A percentile compares a stretch with the other conserved stretches of the same genome.
These are phyloP conservation scores for Alnus glutinosa DNA, from an alignment of 306 rosid species.

Conservation along the genomic window DNA sequence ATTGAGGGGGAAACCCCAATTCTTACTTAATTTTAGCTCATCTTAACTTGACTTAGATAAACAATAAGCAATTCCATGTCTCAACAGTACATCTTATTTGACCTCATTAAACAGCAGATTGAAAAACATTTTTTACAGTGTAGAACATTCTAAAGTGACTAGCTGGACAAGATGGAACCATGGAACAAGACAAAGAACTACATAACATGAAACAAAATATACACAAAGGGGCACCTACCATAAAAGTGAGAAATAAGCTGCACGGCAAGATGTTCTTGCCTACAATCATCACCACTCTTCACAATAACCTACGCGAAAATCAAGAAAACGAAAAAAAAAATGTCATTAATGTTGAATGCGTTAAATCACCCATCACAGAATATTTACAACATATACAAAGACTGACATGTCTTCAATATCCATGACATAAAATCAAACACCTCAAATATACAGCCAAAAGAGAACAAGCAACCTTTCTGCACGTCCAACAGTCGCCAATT, in stretches of 20 bases:
- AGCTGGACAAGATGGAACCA: slow-evolving; percentile 10
- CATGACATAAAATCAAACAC: slow-evolving; percentile 11
- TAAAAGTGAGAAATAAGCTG: slow-evolving; percentile 98
- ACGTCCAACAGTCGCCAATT: slow-evolving; percentile 3
- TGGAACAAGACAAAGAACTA: slow-evolving; percentile 12
- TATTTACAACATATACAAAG: slow-evolving; percentile 15
- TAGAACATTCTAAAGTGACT: slow-evolving; percentile 7
- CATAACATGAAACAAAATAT: slow-evolving; percentile 12
- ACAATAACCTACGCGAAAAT: slow-evolving; percentile 70
- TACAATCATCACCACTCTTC: slow-evolving; percentile 99
- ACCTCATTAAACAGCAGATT: slow-evolving; percentile 4
- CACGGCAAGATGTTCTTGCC: slow-evolving; percentile 99
- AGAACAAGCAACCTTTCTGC: slow-evolving; percentile 13
- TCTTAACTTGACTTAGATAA: slow-evolving; percentile 4
- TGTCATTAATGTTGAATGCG: slow-evolving; percentile 20
- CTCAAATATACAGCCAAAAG: neutral
- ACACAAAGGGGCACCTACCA: slow-evolving; percentile 49
- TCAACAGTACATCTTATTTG: slow-evolving; percentile 13
- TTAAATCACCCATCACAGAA: slow-evolving; percentile 20
- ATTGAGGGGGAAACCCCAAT: neutral
- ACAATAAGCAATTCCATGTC: neutral
- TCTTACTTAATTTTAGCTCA: slow-evolving; percentile 6
- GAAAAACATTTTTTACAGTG: slow-evolving; percentile 7
- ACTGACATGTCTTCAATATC: slow-evolving; percentile 9
- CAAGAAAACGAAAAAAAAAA: slow-evolving; percentile 11